Evolutionary conservation across 176 grass and related monocot species (phyloP), one percentile per base, ranked within the genome.

Genomic region (Secale cereale): DNA sequence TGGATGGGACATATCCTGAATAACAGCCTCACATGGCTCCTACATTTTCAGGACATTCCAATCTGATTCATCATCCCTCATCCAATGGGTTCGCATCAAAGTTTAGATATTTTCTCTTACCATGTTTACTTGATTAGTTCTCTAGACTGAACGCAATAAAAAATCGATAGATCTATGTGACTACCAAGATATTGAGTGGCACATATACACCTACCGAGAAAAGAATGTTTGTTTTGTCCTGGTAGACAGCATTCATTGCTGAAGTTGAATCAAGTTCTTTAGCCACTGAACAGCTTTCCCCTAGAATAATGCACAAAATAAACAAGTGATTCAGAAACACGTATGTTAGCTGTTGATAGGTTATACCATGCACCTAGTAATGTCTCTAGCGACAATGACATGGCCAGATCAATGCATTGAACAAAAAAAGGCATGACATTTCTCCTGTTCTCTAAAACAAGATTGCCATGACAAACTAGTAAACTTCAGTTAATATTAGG

Each of bases 191-290:
- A 35, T 1, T 37, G 32, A 30, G 22, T 79, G 17, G 0, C 40
- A 83, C 16, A 81, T 74, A 64, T 68, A 43, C 88, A 84, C 71
- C 41, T 91, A 98, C 97, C 79, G 97, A 98, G 72, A 98, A 98
- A 65, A 98, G 91, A 86, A 98, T 96, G 78, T 98, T 98, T 39
- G 93, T 98, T 89, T 98, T 98, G 65, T 98, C 97, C 88, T 98
- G 97, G 71, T 98, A 98, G 78, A 98, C 97, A n/a, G 89, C 97
- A 86, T 98, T 94, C 78, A 86, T 94, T 78, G 93, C 72, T 84
- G 87, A 75, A 84, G 91, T 83, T 68, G 89, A 95, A 77, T 96
- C 89, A 70, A 96, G 81, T 59, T 96, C 93, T 89, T 98, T 98
- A 50, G 91, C 91, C 59, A 98, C 97, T 62, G 97, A 98, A 82